Conservation (phyloP, 345 rosid genomes). For the Chamaenerion angustifolium region DNA sequence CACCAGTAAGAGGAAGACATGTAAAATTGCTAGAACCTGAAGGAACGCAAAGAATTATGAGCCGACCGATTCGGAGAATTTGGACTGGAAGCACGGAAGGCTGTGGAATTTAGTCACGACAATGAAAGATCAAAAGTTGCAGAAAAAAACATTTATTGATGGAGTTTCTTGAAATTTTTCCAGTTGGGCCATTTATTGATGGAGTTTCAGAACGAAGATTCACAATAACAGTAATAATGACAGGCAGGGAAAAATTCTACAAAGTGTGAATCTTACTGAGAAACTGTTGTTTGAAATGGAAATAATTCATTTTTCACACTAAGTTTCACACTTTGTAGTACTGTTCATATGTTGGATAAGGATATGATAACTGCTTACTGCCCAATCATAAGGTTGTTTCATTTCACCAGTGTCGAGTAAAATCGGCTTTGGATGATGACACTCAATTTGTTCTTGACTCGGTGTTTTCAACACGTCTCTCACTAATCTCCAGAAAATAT, state of each 20-base stretch:
- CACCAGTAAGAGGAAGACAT: neutral
- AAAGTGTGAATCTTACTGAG: too few relatives aligned
- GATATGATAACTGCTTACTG: constrained; percentile 28
- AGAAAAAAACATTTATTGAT: too few relatives aligned
- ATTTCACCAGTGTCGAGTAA: constrained; percentile 74
- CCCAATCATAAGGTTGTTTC: constrained; percentile 72
- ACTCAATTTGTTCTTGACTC: constrained; percentile 33
- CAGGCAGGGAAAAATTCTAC: too few relatives aligned
- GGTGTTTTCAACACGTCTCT: constrained; percentile 47
- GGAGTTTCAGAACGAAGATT: too few relatives aligned
- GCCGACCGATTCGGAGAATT: constrained; percentile 38
- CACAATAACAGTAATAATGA: too few relatives aligned
- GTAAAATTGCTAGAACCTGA: constrained; percentile 41
- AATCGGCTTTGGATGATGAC: constrained; percentile 66
- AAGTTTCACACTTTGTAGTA: neutral
- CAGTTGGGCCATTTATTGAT: too few relatives aligned
- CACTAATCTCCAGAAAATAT: constrained; percentile 55
- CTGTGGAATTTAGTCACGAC: constrained; percentile 13
- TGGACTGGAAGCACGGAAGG: constrained; percentile 57
- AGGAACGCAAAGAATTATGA: constrained; percentile 46
- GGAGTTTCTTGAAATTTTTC: too few relatives aligned
- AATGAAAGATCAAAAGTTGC: too few relatives aligned
- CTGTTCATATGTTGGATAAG: neutral
- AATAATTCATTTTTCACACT: neutral
- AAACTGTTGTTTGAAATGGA: neutral